phyloP scores from a whole-genome alignment of 2,329 filamentous ascomycete genomes.

The Meredithiella fracta region DNA sequence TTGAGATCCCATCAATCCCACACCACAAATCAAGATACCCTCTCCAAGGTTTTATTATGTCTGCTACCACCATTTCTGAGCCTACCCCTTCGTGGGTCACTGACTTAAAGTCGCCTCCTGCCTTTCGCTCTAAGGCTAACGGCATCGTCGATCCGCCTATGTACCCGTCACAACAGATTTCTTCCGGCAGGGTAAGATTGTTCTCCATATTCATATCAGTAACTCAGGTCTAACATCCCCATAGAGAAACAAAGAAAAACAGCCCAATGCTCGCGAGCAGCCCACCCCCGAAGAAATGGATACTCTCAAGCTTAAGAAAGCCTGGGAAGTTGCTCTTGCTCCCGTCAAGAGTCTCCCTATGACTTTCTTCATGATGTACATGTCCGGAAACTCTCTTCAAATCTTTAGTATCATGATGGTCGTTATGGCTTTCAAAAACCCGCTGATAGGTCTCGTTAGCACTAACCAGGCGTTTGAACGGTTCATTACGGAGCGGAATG shows the following conservation, averaged over 20 bases:
- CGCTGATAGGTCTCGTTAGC: slow-evolving; percentile 64
- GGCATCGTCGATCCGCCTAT: slow-evolving; percentile 75
- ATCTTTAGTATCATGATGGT: slow-evolving; percentile 99
- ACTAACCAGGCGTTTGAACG: slow-evolving; percentile 81
- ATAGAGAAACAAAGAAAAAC: slow-evolving; percentile 38
- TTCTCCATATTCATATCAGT: background rate
- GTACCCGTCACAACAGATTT: slow-evolving; percentile 41
- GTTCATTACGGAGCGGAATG: slow-evolving; percentile 71
- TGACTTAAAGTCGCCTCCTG: slow-evolving; percentile 56
- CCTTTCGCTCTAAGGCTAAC: slow-evolving; percentile 46
- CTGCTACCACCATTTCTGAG: background rate
- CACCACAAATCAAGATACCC: background rate
- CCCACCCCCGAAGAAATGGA: slow-evolving; percentile 77
- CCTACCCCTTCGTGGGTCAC: slow-evolving; percentile 61
- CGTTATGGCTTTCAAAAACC: slow-evolving; percentile 96
- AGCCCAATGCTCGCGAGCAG: slow-evolving; percentile 38
- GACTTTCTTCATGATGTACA: slow-evolving; percentile 99
- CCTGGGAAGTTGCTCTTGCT: slow-evolving; percentile 89
- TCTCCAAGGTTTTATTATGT: background rate
- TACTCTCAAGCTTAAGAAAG: slow-evolving; percentile 92
- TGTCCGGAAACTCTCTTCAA: slow-evolving; percentile 95
- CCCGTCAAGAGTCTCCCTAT: slow-evolving; percentile 91
- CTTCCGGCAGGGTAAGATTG: slow-evolving; percentile 36
- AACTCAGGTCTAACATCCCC: background rate
- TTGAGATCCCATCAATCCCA: background rate